Evolutionary conservation across 1,139 yeast genomes (phyloP).

Genomic region (Hanseniaspora gamundiae): DNA sequence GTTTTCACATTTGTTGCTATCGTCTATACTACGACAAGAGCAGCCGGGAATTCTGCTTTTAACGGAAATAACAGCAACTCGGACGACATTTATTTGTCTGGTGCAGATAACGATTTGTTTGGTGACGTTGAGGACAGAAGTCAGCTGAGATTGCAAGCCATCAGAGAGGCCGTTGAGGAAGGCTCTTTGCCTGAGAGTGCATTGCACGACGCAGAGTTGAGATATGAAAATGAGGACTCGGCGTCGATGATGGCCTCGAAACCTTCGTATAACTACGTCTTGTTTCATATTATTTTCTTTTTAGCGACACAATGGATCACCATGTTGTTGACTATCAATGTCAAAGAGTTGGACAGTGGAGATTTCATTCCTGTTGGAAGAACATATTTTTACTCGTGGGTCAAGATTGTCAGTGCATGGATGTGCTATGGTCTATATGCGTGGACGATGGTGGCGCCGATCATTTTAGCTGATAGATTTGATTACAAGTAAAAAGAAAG

Average conservation of each 20-base stretch:
- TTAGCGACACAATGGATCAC: constrained; percentile 97
- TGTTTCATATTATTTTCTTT: constrained; percentile 85
- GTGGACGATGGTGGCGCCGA: constrained; percentile 90
- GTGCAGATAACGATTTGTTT: constrained; percentile 26
- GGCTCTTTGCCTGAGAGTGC: constrained; percentile 95
- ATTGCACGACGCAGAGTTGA: constrained; percentile 41
- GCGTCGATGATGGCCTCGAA: constrained; percentile 37
- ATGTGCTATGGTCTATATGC: constrained; percentile 73
- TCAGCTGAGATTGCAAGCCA: constrained; percentile 78
- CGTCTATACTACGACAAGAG: constrained; percentile 94
- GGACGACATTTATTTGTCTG: constrained; percentile 17
- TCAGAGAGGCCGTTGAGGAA: constrained; percentile 86
- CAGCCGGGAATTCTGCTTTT: constrained; percentile 64
- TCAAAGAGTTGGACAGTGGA: constrained; percentile 70
- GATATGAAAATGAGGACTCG: constrained; percentile 23
- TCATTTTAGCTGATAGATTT: constrained; percentile 80
- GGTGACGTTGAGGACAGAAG: constrained; percentile 40
- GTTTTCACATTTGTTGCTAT: constrained; percentile 88
- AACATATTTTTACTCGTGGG: constrained; percentile 92
- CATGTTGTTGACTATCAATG: constrained; percentile 82
- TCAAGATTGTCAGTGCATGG: constrained; percentile 87
- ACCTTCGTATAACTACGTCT: constrained; percentile 76
- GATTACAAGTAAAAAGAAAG: constrained; percentile 18
- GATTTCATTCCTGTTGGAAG: constrained; percentile 96
- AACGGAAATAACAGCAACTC: constrained; percentile 22